Conservation (phyloP, 345 rosid species). For the Brassica rapa region DNA sequence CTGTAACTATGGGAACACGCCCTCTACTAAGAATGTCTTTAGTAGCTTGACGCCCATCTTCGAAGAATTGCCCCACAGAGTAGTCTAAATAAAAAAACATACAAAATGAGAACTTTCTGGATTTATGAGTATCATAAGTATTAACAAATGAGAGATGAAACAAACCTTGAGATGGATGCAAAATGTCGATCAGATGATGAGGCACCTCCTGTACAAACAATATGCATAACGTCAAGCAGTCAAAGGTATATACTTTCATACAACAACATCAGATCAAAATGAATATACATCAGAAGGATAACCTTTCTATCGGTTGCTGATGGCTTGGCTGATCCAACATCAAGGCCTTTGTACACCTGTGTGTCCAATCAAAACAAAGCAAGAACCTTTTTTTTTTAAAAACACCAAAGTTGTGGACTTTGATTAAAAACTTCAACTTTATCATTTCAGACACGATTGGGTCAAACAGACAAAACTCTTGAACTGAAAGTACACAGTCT, state of each 20-base stretch:
- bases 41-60: conserved; percentile 78
- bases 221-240: conserved; percentile 4
- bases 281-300: conserved; percentile 23
- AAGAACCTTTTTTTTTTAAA: background rate
- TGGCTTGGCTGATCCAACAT: conserved; percentile 58
- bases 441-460: conserved; percentile 17
- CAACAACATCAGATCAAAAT: background rate
- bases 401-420: conserved; percentile 3
- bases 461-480: background rate
- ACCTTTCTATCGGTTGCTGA: conserved; percentile 74
- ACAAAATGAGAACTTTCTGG: background rate
- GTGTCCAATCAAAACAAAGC: background rate
- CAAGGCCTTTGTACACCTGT: conserved; percentile 89
- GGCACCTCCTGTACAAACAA: conserved; percentile 64
- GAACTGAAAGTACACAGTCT: background rate
- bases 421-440: conserved; percentile 5
- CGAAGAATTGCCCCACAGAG: conserved; percentile 76
- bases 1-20: conserved; percentile 77
- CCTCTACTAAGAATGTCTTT: conserved; percentile 59
- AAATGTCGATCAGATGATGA: conserved; percentile 81
- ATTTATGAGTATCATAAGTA: background rate
- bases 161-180: conserved; percentile 83
- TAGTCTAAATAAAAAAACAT: conserved; percentile 54
- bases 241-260: background rate
- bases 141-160: conserved; percentile 2